Evolutionary conservation across 176 grass and related monocot genomes (phyloP), one percentile per base, ranked within the genome.

Genomic region (Pontederia crassipes): DNA sequence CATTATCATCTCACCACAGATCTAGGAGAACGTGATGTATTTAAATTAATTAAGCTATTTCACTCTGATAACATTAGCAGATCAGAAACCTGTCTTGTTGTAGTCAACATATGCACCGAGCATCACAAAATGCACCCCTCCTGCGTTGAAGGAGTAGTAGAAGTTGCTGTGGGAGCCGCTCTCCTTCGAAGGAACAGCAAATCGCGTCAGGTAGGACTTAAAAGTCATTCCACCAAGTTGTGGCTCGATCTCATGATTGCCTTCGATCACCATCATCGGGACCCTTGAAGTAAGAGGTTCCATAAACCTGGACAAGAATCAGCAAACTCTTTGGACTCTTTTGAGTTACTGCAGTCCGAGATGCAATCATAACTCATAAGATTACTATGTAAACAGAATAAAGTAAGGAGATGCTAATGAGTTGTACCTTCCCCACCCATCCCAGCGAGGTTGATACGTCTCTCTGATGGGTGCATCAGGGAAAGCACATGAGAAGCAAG

Each of bases 191-290:
- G 91, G 91, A 68, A 90, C 83, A 62, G 91, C 77, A 29, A 96
- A 96, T 5, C 91, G 78, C 2, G 91, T 71, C 76, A 75, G 46
- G 70, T 96, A 96, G n/a, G 91, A 90, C 18, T 78, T 67, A 10
- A 90, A 96, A 15, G 80, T 87, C 52, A 85, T 66, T 13, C 55
- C 73, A 17, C 77, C 83, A 45, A 72, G 78, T 74, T 96, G 92
- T 12, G 83, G 92, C 45, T 96, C 92, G 4, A 90, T 90, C 70
- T 96, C 92, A 13, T 96, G 92, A 75, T 96, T 97, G 49, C 92
- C 87, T 78, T 91, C 92, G 2, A 85, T 88, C 13, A 90, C 81
- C 92, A 96, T 96, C 83, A 85, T 80, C 1, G 87, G 81, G 15
- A 90, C 61, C 66, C 60, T 96, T 7, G 83, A 96, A 26, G 58